These are phyloP conservation scores for Castanospermum australe DNA, from an alignment of 306 rosid genomes.

Conservation along the genomic window DNA sequence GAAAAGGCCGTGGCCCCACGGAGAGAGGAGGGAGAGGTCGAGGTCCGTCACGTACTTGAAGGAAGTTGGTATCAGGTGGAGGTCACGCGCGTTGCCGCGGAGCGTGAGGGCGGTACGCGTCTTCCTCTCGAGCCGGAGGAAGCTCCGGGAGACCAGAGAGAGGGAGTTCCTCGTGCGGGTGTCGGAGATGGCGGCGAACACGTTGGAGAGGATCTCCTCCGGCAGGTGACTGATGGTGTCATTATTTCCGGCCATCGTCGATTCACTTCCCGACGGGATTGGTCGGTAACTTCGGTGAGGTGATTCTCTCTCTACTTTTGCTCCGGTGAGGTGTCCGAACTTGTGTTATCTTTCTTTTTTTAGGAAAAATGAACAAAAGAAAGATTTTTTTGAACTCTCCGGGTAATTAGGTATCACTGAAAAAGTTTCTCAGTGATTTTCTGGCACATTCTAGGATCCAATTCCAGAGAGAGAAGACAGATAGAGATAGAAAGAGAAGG, in stretches of 20 bases:
- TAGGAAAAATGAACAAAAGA: not conserved
- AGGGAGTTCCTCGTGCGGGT: constrained; percentile 71
- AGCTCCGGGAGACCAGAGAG: constrained; percentile 59
- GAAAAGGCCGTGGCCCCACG: constrained; percentile 89
- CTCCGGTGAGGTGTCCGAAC: too few species aligned
- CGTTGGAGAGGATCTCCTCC: constrained; percentile 58
- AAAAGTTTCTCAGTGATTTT: not conserved
- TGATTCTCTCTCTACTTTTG: too few species aligned
- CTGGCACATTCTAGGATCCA: not conserved
- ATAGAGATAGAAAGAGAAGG: too few species aligned
- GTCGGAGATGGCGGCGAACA: constrained; percentile 50
- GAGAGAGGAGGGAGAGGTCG: constrained; percentile 77
- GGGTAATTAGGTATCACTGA: not conserved
- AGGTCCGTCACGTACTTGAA: constrained; percentile 62
- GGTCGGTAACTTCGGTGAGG: not conserved
- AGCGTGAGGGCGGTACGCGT: constrained; percentile 77
- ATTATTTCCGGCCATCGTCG: constrained; percentile 18
- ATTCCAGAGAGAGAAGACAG: not conserved
- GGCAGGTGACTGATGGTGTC: constrained; percentile 58
- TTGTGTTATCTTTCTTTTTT: not conserved
- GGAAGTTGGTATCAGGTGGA: constrained; percentile 57
- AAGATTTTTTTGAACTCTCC: not conserved
- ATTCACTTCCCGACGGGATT: too few species aligned
- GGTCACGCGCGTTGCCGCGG: constrained; percentile 88
- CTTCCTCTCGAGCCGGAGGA: constrained; percentile 53